Conservation (phyloP, 305 asterid species). For the Plantago coronopus region DNA sequence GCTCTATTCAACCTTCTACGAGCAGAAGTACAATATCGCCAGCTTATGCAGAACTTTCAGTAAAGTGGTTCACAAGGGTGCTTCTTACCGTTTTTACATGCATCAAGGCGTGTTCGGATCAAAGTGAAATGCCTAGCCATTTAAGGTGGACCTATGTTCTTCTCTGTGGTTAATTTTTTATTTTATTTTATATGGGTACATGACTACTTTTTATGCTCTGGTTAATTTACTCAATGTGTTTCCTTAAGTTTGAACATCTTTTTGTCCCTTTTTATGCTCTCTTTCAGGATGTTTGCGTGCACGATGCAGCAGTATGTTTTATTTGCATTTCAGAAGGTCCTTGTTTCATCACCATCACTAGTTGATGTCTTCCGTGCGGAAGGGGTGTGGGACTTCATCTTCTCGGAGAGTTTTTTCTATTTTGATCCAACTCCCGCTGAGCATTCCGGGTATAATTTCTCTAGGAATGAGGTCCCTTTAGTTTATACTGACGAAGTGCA, state of each 20-base stretch:
- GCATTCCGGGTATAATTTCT: slow-evolving; percentile 32
- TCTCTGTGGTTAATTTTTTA: slow-evolving; percentile 14
- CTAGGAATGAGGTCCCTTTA: slow-evolving; percentile 29
- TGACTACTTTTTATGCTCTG: slow-evolving; percentile 19
- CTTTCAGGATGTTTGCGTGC: slow-evolving; percentile 74
- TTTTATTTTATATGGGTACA: slow-evolving; percentile 18
- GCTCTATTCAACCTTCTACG: slow-evolving; percentile 13
- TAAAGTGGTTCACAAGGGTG: slow-evolving; percentile 91
- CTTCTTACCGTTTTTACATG: slow-evolving; percentile 87
- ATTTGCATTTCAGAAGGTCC: slow-evolving; percentile 67
- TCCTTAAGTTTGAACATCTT: slow-evolving; percentile 18
- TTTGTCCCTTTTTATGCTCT: slow-evolving; percentile 23
- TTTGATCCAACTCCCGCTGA: slow-evolving; percentile 65
- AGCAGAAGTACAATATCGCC: slow-evolving; percentile 58
- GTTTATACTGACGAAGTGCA: slow-evolving; percentile 30
- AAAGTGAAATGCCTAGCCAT: slow-evolving; percentile 74
- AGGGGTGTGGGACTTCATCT: slow-evolving; percentile 95
- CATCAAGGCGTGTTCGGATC: slow-evolving; percentile 87
- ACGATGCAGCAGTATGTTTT: slow-evolving; percentile 71
- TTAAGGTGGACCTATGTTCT: slow-evolving; percentile 52
- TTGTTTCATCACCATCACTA: slow-evolving; percentile 61
- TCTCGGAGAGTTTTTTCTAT: slow-evolving; percentile 93
- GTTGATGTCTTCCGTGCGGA: slow-evolving; percentile 84
- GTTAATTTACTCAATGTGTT: background rate
- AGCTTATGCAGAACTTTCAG: slow-evolving; percentile 83